phyloP scores from a whole-genome alignment of 2,329 filamentous ascomycete genomes.

The Penicillium sp. region DNA sequence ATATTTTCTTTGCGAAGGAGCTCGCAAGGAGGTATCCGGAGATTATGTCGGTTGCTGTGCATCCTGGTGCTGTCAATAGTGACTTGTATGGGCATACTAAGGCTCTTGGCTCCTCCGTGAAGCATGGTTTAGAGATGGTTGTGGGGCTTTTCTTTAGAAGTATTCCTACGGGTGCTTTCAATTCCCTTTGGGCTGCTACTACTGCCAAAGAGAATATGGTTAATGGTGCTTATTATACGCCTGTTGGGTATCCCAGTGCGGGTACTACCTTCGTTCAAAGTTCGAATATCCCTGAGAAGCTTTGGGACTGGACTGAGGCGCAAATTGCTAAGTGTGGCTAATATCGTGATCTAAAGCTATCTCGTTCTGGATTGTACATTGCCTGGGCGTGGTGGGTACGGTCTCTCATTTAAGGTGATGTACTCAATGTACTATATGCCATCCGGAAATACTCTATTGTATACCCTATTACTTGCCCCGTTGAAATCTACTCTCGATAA shows the following conservation, averaged over 20 bases:
- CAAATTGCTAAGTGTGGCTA: slow-evolving; percentile 26
- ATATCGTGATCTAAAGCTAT: neutral
- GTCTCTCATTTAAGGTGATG: no score
- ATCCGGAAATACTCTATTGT: no score
- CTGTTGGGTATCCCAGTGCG: slow-evolving; percentile 36
- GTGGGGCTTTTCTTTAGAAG: slow-evolving; percentile 30
- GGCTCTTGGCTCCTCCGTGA: slow-evolving; percentile 23
- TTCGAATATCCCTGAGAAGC: slow-evolving; percentile 29
- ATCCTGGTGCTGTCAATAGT: slow-evolving; percentile 50
- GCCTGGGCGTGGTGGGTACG: neutral
- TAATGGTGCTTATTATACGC: slow-evolving; percentile 45
- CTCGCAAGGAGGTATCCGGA: slow-evolving; percentile 39
- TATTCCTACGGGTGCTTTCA: slow-evolving; percentile 38
- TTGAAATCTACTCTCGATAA: no score
- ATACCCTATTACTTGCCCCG: no score
- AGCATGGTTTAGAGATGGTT: slow-evolving; percentile 19
- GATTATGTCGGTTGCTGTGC: slow-evolving; percentile 45
- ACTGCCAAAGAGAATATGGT: slow-evolving; percentile 30
- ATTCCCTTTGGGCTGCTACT: slow-evolving; percentile 44
- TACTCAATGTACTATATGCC: no score
- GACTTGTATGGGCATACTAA: slow-evolving; percentile 38
- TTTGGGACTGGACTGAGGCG: slow-evolving; percentile 49
- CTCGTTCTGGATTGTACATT: neutral
- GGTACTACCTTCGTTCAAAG: slow-evolving; percentile 33
- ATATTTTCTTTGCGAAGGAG: slow-evolving; percentile 47